Percentiles rank a stretch among this genome's conserved stretches.
phyloP scores from a whole-genome alignment of 2,329 filamentous ascomycete species.

The Colletotrichum lupini region DNA sequence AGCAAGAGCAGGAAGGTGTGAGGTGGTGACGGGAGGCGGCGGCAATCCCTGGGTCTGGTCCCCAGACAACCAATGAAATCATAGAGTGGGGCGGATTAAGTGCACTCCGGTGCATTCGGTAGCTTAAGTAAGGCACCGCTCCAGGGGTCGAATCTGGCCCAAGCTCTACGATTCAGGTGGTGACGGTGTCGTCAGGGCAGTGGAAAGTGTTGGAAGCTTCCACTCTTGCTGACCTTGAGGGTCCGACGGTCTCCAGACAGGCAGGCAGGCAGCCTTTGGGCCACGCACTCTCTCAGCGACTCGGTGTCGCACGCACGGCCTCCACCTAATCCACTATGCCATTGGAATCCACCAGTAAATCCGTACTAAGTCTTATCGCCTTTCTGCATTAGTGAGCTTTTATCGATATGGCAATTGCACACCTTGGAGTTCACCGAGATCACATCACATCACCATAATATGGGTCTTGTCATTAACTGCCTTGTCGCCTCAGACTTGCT shows the following conservation, averaged over 20 bases:
- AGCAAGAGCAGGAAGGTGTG: not conserved
- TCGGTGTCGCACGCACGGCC: conserved; percentile 22
- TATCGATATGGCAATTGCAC: conserved; percentile 19
- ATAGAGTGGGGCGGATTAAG: conserved; percentile 37
- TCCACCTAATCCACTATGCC: not conserved
- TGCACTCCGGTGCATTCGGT: conserved; percentile 27
- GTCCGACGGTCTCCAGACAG: conserved; percentile 5
- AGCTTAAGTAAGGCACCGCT: conserved; percentile 32
- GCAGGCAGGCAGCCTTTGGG: conserved; percentile 32
- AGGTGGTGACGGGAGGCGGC: conserved; percentile 29
- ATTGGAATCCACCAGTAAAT: not conserved
- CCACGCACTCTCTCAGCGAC: conserved; percentile 27
- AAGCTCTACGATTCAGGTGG: conserved; percentile 36
- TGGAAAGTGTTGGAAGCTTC: conserved; percentile 37
- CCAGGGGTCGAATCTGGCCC: conserved; percentile 21
- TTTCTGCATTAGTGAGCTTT: conserved; percentile 34
- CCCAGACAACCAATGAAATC: conserved; percentile 37
- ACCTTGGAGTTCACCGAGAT: conserved; percentile 16
- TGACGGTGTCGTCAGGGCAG: conserved; percentile 23
- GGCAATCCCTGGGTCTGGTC: conserved; percentile 28
- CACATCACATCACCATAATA: conserved; percentile 1
- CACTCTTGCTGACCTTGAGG: conserved; percentile 36
- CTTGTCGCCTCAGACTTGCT: not conserved
- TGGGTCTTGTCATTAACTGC: not conserved
- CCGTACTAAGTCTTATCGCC: conserved; percentile 19